Evolutionary conservation across 2,329 filamentous ascomycete genomes (phyloP).

Genomic region (Chaetothyriales sp.): DNA sequence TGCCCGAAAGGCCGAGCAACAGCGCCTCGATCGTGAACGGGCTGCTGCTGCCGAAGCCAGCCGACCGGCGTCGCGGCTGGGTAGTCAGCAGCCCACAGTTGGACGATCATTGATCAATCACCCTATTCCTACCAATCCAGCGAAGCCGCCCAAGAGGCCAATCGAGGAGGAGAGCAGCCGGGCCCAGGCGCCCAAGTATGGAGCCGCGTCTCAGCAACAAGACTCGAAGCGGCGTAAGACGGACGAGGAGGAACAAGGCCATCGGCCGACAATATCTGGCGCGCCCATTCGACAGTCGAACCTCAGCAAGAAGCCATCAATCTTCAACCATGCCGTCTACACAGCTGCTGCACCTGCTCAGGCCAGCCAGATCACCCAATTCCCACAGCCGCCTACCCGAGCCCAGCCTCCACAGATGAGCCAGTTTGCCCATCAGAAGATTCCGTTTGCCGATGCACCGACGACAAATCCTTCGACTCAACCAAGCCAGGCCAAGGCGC

Average conservation of each 20-base stretch:
- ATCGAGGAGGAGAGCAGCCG: slow-evolving; percentile 44
- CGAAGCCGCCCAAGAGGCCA: slow-evolving; percentile 59
- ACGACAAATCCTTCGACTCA: background rate
- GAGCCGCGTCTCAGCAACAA: slow-evolving; percentile 45
- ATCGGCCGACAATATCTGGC: slow-evolving; percentile 52
- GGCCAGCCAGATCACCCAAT: slow-evolving; percentile 45
- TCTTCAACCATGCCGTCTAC: slow-evolving; percentile 25
- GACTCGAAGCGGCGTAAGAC: slow-evolving; percentile 71
- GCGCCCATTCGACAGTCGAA: slow-evolving; percentile 73
- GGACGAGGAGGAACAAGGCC: slow-evolving; percentile 48
- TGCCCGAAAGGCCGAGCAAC: slow-evolving; percentile 30
- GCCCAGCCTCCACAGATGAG: slow-evolving; percentile 65
- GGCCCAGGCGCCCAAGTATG: slow-evolving; percentile 24
- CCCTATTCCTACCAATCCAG: slow-evolving; percentile 45
- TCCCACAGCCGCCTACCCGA: slow-evolving; percentile 50
- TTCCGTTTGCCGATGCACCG: slow-evolving; percentile 63
- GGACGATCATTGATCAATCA: slow-evolving; percentile 44
- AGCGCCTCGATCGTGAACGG: slow-evolving; percentile 18
- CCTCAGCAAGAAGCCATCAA: slow-evolving; percentile 45
- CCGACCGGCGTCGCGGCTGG: slow-evolving; percentile 35
- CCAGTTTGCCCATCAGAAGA: slow-evolving; percentile 67
- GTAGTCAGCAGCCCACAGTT: slow-evolving; percentile 36
- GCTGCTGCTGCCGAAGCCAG: slow-evolving; percentile 23
- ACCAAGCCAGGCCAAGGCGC: slow-evolving; percentile 26
- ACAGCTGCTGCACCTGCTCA: slow-evolving; percentile 24